Percentiles rank a stretch among this genome's conserved stretches.
Conservation (phyloP, 495 filamentous ascomycete genomes). For the Oidiodendron maius region DNA sequence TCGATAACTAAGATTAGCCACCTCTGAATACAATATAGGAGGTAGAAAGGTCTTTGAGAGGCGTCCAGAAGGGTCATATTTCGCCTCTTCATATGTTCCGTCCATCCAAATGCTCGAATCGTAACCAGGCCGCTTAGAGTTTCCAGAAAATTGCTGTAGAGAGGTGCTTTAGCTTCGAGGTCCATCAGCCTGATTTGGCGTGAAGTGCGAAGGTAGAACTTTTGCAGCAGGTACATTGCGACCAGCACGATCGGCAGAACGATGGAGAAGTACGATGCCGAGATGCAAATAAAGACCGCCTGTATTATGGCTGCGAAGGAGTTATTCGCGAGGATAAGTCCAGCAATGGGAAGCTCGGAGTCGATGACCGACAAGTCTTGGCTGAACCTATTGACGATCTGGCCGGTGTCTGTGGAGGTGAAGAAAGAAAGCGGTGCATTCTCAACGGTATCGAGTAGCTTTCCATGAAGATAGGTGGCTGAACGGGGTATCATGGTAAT, state of each 20-base stretch:
- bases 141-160: conserved; percentile 45
- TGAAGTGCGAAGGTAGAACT: conserved; percentile 58
- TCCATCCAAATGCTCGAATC: conserved; percentile 47
- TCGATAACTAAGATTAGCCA: conserved; percentile 47
- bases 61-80: conserved; percentile 48
- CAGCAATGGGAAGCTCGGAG: background rate
- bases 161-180: conserved; percentile 49
- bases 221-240: conserved; percentile 38
- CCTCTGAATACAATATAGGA: conserved; percentile 46
- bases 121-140: conserved; percentile 40
- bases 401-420: background rate
- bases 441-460: conserved; percentile 9
- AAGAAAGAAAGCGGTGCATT: background rate
- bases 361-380: too few relatives aligned
- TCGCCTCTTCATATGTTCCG: conserved; percentile 34
- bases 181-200: conserved; percentile 59
- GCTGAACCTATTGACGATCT: conserved; percentile 9
- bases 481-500: conserved; percentile 6
- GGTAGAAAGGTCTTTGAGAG: conserved; percentile 41
- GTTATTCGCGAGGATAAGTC: background rate
- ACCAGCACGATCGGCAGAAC: background rate
- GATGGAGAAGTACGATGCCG: conserved; percentile 17
- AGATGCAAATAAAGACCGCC: background rate
- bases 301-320: background rate
- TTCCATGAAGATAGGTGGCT: conserved; percentile 16